Percentiles rank a stretch among this genome's conserved stretches.
Conservation (phyloP, 331 rosid genomes). For the Phaseolus coccineus region DNA sequence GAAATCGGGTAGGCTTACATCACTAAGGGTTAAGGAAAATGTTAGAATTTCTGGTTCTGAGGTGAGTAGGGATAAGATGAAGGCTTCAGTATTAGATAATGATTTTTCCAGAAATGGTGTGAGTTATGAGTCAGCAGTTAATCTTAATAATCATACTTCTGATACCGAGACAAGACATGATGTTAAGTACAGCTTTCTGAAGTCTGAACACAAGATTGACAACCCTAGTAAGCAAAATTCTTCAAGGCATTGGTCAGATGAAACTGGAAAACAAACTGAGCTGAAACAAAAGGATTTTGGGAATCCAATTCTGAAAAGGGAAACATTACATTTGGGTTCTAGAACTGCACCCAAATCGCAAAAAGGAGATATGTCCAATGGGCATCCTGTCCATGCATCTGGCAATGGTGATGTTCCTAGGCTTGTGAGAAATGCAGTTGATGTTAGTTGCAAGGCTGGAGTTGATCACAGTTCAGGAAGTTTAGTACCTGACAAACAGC, state of each 20-base stretch:
- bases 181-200: slow-evolving; percentile 37
- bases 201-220: slow-evolving; percentile 45
- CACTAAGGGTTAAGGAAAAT: slow-evolving; percentile 48
- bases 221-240: slow-evolving; percentile 39
- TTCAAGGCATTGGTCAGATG: slow-evolving; percentile 49
- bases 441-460: slow-evolving; percentile 40
- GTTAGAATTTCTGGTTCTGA: slow-evolving; percentile 47
- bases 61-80: slow-evolving; percentile 45
- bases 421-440: slow-evolving; percentile 47
- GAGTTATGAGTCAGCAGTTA: slow-evolving; percentile 15
- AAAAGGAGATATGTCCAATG: slow-evolving; percentile 40
- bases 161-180: slow-evolving; percentile 41
- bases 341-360: slow-evolving; percentile 42
- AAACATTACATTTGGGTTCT: slow-evolving; percentile 32
- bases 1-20: slow-evolving; percentile 48
- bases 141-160: slow-evolving; percentile 37
- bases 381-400: slow-evolving; percentile 44
- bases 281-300: slow-evolving; percentile 45
- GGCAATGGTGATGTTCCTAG: slow-evolving; percentile 42
- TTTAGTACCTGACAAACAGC: slow-evolving; percentile 43
- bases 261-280: slow-evolving; percentile 47
- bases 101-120: not conserved
- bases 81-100: slow-evolving; percentile 49
- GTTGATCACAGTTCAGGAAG: slow-evolving; percentile 36
- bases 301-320: slow-evolving; percentile 50